These are phyloP conservation scores for Candida sp. DNA, from an alignment of 1,139 yeast species.

Conservation along the genomic window DNA sequence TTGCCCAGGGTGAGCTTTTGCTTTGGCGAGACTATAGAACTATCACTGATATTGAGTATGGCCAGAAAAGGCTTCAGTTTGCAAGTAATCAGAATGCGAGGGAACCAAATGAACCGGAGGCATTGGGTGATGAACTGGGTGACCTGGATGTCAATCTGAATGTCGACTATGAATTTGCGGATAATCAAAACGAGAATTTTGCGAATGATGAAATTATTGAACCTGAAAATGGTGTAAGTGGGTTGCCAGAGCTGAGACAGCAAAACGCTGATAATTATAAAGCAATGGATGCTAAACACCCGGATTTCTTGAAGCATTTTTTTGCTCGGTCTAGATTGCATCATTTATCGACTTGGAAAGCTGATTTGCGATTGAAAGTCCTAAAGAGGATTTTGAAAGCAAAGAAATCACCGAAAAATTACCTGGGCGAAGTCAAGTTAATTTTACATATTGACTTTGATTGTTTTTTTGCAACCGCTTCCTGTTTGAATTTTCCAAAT, in stretches of 20 bases:
- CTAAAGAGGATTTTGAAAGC: conserved; percentile 34
- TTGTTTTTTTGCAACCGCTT: conserved; percentile 89
- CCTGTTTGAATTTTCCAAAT: conserved; percentile 57
- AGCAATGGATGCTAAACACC: conserved; percentile 63
- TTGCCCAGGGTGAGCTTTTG: conserved; percentile 42
- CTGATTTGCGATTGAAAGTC: conserved; percentile 64
- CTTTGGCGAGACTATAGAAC: conserved; percentile 69
- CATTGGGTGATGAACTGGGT: background rate
- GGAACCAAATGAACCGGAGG: background rate
- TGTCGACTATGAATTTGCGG: background rate
- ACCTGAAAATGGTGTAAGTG: conserved; percentile 6
- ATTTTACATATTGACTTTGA: conserved; percentile 89
- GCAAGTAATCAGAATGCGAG: conserved; percentile 1
- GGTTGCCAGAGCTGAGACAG: conserved; percentile 6
- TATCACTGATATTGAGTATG: conserved; percentile 49
- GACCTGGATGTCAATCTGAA: background rate
- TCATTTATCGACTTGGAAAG: conserved; percentile 85
- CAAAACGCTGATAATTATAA: conserved; percentile 2
- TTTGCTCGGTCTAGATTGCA: conserved; percentile 84
- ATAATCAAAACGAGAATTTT: background rate
- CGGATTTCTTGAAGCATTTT: conserved; percentile 67
- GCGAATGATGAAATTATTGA: conserved; percentile 1
- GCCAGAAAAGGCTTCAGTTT: conserved; percentile 41
- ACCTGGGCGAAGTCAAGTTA: conserved; percentile 13
- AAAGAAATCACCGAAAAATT: conserved; percentile 5